Conservation (phyloP, 257 asterid species). For the Orobanche coerulescens region DNA sequence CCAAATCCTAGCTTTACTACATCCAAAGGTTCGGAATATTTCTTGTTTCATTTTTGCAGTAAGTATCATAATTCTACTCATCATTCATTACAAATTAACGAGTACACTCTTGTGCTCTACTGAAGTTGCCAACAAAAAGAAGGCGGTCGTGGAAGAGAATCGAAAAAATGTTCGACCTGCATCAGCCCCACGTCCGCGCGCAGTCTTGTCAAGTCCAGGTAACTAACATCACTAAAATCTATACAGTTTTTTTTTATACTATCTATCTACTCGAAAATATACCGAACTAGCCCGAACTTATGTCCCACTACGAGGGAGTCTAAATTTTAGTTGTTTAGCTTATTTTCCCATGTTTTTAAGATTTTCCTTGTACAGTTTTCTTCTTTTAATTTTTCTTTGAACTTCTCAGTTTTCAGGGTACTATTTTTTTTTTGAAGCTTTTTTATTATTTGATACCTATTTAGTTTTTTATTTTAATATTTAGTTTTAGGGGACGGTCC, state of each 20-base stretch:
- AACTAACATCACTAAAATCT: neutral
- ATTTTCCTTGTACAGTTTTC: too few species aligned
- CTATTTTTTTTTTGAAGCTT: too few species aligned
- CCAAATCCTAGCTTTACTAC: slow-evolving; percentile 35
- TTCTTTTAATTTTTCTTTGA: too few species aligned
- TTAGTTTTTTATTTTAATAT: too few species aligned
- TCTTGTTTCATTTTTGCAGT: neutral
- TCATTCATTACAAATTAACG: neutral
- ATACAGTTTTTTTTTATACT: neutral
- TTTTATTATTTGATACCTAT: too few species aligned
- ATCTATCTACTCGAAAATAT: too few species aligned
- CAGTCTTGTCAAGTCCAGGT: slow-evolving; percentile 97
- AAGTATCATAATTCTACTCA: neutral
- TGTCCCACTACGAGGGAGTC: too few species aligned
- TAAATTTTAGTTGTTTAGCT: too few species aligned
- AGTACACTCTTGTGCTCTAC: slow-evolving; percentile 5
- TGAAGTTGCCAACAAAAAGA: slow-evolving; percentile 37
- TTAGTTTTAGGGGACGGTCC: too few species aligned
- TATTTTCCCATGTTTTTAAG: too few species aligned
- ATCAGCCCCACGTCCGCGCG: slow-evolving; percentile 83
- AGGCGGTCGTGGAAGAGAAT: slow-evolving; percentile 30
- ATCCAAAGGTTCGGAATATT: slow-evolving; percentile 38
- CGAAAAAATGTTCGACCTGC: slow-evolving; percentile 37
- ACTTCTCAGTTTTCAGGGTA: too few species aligned
- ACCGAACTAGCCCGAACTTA: too few species aligned